Percentiles rank a stretch among this genome's conserved stretches.
These are phyloP conservation scores for Aspergillus campestris DNA, from an alignment of 495 filamentous ascomycete genomes.

Conservation along the genomic window DNA sequence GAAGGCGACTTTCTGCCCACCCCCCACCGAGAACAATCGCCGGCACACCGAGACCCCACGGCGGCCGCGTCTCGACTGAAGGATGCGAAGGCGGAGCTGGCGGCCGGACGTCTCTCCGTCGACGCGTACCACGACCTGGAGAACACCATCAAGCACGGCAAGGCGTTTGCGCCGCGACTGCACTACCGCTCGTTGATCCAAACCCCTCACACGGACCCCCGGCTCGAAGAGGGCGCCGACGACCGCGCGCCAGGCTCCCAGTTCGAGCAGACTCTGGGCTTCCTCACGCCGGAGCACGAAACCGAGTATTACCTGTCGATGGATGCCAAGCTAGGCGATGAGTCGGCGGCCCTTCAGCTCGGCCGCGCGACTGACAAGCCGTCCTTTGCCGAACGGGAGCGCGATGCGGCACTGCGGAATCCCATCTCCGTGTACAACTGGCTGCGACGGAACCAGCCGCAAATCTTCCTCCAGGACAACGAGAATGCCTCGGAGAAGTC, in stretches of 20 bases:
- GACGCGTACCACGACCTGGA: conserved; percentile 33
- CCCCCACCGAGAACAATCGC: conserved; percentile 30
- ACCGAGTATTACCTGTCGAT: conserved; percentile 68
- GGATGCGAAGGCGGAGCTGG: conserved; percentile 36
- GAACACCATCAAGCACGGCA: conserved; percentile 29
- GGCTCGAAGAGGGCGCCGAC: conserved; percentile 5
- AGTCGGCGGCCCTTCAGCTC: conserved; percentile 29
- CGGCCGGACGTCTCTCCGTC: conserved; percentile 31
- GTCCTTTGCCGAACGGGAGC: conserved; percentile 40
- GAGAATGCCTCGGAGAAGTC: conserved; percentile 58
- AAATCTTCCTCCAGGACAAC: conserved; percentile 75
- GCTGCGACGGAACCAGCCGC: conserved; percentile 73
- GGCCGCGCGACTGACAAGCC: conserved; percentile 30
- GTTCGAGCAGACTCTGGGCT: conserved; percentile 35
- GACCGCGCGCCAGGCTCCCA: conserved; percentile 9
- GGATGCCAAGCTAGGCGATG: conserved; percentile 55
- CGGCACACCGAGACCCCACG: conserved; percentile 29
- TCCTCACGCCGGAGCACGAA: conserved; percentile 68
- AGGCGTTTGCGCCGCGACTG: conserved; percentile 28
- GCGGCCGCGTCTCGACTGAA: conserved; percentile 32
- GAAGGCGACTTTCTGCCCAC: conserved; percentile 30
- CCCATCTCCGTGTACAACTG: conserved; percentile 85
- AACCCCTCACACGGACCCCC: conserved; percentile 21
- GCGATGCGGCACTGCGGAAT: conserved; percentile 62
- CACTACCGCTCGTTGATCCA: conserved; percentile 26